Evolutionary conservation across 495 filamentous ascomycete genomes (phyloP).

Genomic region (Aspergillus bridgeri): DNA sequence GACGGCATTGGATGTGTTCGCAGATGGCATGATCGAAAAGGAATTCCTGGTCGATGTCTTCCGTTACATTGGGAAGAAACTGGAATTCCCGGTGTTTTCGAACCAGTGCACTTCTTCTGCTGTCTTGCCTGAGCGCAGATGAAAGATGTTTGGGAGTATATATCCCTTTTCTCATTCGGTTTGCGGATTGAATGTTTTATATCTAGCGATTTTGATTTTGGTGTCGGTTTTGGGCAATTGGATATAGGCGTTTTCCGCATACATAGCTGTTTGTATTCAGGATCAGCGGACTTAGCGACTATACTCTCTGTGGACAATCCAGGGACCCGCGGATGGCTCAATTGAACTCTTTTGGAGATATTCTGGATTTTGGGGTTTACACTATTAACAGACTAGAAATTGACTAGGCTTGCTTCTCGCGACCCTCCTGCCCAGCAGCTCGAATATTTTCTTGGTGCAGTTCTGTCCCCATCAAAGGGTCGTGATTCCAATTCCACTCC

Average conservation of each 20-base stretch:
- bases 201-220: background rate
- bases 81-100: slow-evolving; percentile 23
- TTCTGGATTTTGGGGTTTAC: background rate
- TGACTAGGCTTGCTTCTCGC: background rate
- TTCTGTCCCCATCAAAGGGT: background rate
- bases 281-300: no score
- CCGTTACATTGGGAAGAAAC: slow-evolving; percentile 19
- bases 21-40: slow-evolving; percentile 25
- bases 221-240: background rate
- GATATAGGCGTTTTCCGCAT: background rate
- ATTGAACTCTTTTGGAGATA: background rate
- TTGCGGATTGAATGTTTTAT: background rate
- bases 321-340: background rate
- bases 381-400: background rate
- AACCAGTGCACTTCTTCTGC: slow-evolving; percentile 20
- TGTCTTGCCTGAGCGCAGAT: background rate
- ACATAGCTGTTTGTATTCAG: background rate
- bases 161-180: background rate
- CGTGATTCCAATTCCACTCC: background rate
- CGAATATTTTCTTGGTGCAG: background rate
- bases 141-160: no score
- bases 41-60: slow-evolving; percentile 21
- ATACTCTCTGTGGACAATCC: background rate
- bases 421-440: background rate
- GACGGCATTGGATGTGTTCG: slow-evolving; percentile 22